Conservation (phyloP, 2,329 filamentous ascomycete genomes). For the Cladosporium sp. region DNA sequence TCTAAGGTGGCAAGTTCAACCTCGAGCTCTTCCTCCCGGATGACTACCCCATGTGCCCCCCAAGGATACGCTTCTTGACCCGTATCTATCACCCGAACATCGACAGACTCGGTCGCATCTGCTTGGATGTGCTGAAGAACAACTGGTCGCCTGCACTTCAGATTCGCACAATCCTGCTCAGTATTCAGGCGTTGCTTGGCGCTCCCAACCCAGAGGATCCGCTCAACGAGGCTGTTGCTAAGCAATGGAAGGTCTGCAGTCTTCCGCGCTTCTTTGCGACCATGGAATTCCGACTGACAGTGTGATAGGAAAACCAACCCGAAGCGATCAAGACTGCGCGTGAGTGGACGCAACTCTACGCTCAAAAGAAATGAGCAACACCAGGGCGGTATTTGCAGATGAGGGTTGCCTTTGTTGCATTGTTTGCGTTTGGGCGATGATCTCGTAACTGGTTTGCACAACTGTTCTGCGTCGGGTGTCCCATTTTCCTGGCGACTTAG, state of each 20-base stretch:
- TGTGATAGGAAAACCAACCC: constrained; percentile 69
- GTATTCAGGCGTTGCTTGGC: constrained; percentile 92
- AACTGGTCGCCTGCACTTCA: constrained; percentile 99
- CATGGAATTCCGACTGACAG: constrained; percentile 12
- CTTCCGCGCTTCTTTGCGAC: neutral
- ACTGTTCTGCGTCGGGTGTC: neutral
- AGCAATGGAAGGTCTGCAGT: constrained; percentile 71
- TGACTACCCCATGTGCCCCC: constrained; percentile 98
- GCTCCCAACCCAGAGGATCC: constrained; percentile 97
- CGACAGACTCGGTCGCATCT: constrained; percentile 94
- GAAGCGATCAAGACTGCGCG: constrained; percentile 87
- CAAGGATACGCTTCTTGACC: constrained; percentile 96
- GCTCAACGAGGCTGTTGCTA: constrained; percentile 95
- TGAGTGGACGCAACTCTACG: constrained; percentile 87
- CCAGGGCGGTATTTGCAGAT: neutral
- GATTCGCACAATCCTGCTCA: constrained; percentile 96
- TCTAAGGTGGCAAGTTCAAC: constrained; percentile 77
- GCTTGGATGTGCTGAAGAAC: constrained; percentile 94
- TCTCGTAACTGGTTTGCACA: neutral
- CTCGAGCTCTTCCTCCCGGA: constrained; percentile 96
- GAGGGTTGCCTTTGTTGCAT: neutral
- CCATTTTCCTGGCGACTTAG: neutral
- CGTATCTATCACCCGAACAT: constrained; percentile 99
- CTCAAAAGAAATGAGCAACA: constrained; percentile 33
- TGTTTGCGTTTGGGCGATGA: constrained; percentile 8